phyloP scores from a whole-genome alignment of 2,329 filamentous ascomycete genomes.

The Corynespora cassiicola region DNA sequence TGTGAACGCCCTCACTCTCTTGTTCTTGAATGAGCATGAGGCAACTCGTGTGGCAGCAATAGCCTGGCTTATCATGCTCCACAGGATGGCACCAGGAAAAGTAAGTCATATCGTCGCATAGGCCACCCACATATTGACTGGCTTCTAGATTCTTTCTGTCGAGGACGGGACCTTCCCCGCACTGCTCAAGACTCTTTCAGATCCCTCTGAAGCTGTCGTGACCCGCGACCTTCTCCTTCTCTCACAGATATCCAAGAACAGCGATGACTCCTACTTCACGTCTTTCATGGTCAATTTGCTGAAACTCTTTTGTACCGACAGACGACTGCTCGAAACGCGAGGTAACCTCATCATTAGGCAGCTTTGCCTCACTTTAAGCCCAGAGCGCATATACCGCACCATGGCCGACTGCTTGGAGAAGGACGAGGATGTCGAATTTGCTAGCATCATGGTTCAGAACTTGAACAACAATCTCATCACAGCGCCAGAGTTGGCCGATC shows the following conservation, averaged over 20 bases:
- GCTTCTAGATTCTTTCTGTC: slow-evolving; percentile 71
- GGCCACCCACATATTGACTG: slow-evolving; percentile 11
- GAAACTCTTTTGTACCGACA: slow-evolving; percentile 93
- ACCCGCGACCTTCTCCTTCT: slow-evolving; percentile 91
- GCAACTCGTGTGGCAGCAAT: slow-evolving; percentile 91
- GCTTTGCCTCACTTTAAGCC: slow-evolving; percentile 88
- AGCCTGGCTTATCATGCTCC: slow-evolving; percentile 97
- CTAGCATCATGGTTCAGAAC: slow-evolving; percentile 99
- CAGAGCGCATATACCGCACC: slow-evolving; percentile 93
- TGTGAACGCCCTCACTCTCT: slow-evolving; percentile 87
- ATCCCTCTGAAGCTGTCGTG: slow-evolving; percentile 93
- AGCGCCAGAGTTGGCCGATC: slow-evolving; percentile 88
- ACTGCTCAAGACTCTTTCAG: slow-evolving; percentile 92
- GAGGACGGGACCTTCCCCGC: slow-evolving; percentile 98
- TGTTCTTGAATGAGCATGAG: slow-evolving; percentile 97
- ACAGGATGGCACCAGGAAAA: slow-evolving; percentile 91
- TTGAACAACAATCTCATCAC: slow-evolving; percentile 99
- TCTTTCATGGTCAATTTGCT: slow-evolving; percentile 98
- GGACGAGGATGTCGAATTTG: slow-evolving; percentile 97
- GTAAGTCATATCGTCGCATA: too few relatives aligned
- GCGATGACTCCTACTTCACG: slow-evolving; percentile 95
- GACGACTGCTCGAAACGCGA: slow-evolving; percentile 85
- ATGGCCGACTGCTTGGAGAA: slow-evolving; percentile 96
- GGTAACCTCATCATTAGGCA: slow-evolving; percentile 97
- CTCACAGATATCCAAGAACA: slow-evolving; percentile 95